Conservation (phyloP, 805 yeast species). For the Teunomyces panamensis region DNA sequence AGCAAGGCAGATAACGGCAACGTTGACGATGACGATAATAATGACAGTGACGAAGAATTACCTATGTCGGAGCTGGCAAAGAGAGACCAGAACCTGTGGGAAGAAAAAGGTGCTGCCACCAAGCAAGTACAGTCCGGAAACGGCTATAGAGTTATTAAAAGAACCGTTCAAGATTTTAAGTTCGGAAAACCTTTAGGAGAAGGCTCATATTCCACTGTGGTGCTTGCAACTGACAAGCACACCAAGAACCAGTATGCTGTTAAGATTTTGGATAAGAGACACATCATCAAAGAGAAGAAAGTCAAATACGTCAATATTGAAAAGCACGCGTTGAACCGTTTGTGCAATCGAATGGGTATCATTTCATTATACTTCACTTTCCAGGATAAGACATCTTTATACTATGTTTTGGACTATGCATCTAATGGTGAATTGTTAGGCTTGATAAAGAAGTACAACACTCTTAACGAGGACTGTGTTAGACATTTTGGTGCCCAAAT, state of each 20-base stretch:
- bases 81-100: conserved; percentile 26
- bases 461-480: conserved; percentile 66
- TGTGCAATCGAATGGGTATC: conserved; percentile 59
- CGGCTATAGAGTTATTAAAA: conserved; percentile 24
- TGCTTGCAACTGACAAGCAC: conserved; percentile 48
- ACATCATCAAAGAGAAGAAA: conserved; percentile 75
- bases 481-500: conserved; percentile 71
- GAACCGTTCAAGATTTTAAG: conserved; percentile 40
- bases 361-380: conserved; percentile 73
- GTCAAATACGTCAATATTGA: conserved; percentile 84
- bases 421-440: conserved; percentile 73
- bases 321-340: conserved; percentile 71
- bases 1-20: not conserved
- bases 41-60: conserved; percentile 10
- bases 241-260: conserved; percentile 65
- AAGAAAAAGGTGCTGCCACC: conserved; percentile 35
- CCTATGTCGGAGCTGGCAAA: conserved; percentile 8
- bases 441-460: conserved; percentile 64
- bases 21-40: not conserved
- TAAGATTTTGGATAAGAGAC: conserved; percentile 71
- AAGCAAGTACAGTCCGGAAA: conserved; percentile 13
- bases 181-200: conserved; percentile 44
- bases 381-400: conserved; percentile 70
- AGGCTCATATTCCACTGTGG: conserved; percentile 46
- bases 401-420: conserved; percentile 76